Percentiles rank a stretch among this genome's conserved stretches.
Evolutionary conservation across 371 early-diverging fungal species (phyloP).

Genomic region (Dinochytrium kinnereticum): DNA sequence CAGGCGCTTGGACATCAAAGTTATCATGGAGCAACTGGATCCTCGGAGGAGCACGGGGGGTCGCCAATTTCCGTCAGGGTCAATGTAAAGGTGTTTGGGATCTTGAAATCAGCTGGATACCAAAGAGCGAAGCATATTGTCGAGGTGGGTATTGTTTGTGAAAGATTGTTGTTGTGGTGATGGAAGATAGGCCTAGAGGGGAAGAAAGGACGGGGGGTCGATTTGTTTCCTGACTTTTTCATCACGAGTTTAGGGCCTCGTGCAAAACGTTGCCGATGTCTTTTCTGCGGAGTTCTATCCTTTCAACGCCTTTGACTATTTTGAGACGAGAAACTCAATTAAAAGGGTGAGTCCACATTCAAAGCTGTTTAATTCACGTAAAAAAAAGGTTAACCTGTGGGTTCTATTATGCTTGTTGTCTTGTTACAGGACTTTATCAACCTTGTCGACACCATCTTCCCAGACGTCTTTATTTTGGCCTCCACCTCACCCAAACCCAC

Average conservation of each 20-base stretch:
- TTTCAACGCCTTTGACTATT: constrained; percentile 21
- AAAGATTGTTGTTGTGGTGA: no score
- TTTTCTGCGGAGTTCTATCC: constrained; percentile 8
- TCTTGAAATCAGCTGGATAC: constrained; percentile 19
- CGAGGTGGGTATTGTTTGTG: constrained; percentile 14
- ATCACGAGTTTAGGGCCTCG: background rate
- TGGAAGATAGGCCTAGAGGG: no score
- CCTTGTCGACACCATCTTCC: constrained; percentile 20
- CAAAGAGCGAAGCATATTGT: constrained; percentile 20
- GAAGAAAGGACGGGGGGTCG: background rate
- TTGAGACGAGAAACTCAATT: constrained; percentile 13
- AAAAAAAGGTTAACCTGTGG: background rate
- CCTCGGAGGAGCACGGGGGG: background rate
- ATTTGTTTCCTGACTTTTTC: background rate
- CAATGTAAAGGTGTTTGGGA: constrained; percentile 17
- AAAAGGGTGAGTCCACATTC: constrained; percentile 17
- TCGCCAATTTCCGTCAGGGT: background rate
- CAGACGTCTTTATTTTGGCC: constrained; percentile 17
- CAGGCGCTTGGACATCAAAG: background rate
- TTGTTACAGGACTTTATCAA: constrained; percentile 9
- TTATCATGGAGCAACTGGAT: no score
- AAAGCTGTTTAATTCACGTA: background rate
- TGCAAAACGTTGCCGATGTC: constrained; percentile 7
- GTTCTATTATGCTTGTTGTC: background rate
- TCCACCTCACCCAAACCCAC: background rate